phyloP scores from a whole-genome alignment of 441 rosid species.

The Syzygium syzygioides region DNA sequence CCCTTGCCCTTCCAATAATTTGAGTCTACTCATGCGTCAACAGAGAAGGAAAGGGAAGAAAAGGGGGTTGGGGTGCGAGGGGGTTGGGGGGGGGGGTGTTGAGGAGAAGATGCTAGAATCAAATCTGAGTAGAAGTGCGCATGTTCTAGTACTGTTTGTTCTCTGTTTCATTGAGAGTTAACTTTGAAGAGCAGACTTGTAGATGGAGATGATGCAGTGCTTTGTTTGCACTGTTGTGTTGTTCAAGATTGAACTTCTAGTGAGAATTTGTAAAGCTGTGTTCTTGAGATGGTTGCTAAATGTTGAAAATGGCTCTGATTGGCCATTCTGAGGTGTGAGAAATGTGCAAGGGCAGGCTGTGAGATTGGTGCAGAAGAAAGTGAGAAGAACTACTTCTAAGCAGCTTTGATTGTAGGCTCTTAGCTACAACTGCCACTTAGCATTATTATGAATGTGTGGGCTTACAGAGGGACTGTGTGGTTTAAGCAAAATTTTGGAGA shows the following conservation, averaged over 20 bases:
- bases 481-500: background rate
- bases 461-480: background rate
- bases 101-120: background rate
- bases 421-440: background rate
- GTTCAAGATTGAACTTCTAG: background rate
- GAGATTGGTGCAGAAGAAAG: background rate
- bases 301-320: background rate
- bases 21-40: background rate
- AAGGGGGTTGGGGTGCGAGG: no score
- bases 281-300: background rate
- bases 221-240: background rate
- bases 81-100: background rate
- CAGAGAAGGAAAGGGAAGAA: background rate
- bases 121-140: background rate
- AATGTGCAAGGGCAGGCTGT: background rate
- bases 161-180: background rate
- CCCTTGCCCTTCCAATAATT: background rate
- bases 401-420: background rate
- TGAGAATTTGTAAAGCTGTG: background rate
- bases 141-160: background rate
- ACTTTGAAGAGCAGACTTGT: background rate
- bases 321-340: background rate
- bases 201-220: background rate
- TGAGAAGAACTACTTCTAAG: background rate
- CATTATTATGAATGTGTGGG: background rate